Evolutionary conservation across 495 filamentous ascomycete species (phyloP).

Genomic region (Bombardia bombarda): DNA sequence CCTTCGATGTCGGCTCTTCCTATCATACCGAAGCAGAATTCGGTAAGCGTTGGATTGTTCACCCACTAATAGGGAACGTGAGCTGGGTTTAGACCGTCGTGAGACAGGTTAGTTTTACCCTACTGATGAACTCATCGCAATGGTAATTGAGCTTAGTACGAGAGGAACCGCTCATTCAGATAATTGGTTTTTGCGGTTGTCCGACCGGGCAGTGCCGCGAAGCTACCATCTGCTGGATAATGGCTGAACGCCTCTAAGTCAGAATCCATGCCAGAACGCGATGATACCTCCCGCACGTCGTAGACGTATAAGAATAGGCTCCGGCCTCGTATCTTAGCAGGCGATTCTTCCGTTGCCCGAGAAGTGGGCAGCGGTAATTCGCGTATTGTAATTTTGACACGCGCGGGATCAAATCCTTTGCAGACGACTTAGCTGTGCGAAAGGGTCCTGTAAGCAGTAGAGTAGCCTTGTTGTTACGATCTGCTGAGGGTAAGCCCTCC

Average conservation of each 20-base stretch:
- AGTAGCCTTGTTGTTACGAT: constrained; percentile 62
- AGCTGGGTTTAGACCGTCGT: constrained; percentile 50
- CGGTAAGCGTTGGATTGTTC: constrained; percentile 52
- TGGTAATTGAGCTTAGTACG: constrained; percentile 65
- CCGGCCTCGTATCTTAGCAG: constrained; percentile 45
- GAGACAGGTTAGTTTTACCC: constrained; percentile 44
- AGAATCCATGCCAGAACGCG: constrained; percentile 58
- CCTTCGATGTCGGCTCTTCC: constrained; percentile 2
- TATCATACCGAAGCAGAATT: constrained; percentile 43
- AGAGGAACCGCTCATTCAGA: constrained; percentile 63
- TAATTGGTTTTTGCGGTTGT: constrained; percentile 67
- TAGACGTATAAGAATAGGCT: constrained; percentile 61
- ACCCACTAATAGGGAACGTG: constrained; percentile 47
- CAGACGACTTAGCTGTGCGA: constrained; percentile 54
- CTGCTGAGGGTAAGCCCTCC: constrained; percentile 52
- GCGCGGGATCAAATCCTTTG: constrained; percentile 58
- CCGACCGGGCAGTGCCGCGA: constrained; percentile 56
- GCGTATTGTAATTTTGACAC: constrained; percentile 54
- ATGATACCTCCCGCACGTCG: constrained; percentile 52
- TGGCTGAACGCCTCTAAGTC: constrained; percentile 64
- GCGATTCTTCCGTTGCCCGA: constrained; percentile 21
- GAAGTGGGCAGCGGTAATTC: constrained; percentile 23
- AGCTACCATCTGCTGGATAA: constrained; percentile 57
- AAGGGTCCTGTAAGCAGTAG: constrained; percentile 53
- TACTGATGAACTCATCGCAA: constrained; percentile 50